Evolutionary conservation across 257 asterid species (phyloP).

Genomic region (Voacanga thouarsii): DNA sequence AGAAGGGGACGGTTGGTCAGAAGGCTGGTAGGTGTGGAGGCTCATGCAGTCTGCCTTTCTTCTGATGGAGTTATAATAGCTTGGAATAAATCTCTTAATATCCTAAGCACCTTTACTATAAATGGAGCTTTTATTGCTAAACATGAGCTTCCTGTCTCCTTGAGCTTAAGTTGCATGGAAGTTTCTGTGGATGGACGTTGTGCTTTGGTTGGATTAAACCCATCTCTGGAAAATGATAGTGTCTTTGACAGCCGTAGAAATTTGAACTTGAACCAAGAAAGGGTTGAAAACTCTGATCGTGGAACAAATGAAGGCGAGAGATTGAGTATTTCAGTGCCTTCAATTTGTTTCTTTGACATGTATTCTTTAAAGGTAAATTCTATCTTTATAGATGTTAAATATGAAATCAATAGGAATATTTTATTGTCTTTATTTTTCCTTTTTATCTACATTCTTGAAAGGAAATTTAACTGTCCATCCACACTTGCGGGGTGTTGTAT

Average conservation of each 20-base stretch:
- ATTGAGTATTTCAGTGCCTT: constrained; percentile 61
- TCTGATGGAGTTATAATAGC: constrained; percentile 71
- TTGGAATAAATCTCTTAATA: constrained; percentile 62
- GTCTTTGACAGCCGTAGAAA: constrained; percentile 27
- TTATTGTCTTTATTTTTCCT: not conserved
- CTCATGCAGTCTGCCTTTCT: constrained; percentile 79
- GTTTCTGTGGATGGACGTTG: constrained; percentile 75
- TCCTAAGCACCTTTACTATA: constrained; percentile 67
- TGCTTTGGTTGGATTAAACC: constrained; percentile 80
- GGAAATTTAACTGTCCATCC: not conserved
- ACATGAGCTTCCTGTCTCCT: constrained; percentile 55
- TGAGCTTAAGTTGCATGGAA: constrained; percentile 77
- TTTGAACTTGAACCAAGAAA: constrained; percentile 21
- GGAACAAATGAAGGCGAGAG: constrained; percentile 45
- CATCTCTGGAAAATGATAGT: constrained; percentile 53
- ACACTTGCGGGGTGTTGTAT: not conserved
- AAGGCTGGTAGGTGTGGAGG: constrained; percentile 72
- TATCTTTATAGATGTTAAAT: not conserved
- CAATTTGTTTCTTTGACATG: constrained; percentile 79
- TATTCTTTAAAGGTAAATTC: constrained; percentile 67
- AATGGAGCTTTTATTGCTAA: constrained; percentile 69
- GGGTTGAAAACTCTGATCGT: constrained; percentile 28
- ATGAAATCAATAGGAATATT: not conserved
- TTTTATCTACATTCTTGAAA: not conserved
- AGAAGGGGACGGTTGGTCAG: constrained; percentile 81